These are phyloP conservation scores for Clausena lansium DNA, from an alignment of 345 rosid species.

Conservation along the genomic window DNA sequence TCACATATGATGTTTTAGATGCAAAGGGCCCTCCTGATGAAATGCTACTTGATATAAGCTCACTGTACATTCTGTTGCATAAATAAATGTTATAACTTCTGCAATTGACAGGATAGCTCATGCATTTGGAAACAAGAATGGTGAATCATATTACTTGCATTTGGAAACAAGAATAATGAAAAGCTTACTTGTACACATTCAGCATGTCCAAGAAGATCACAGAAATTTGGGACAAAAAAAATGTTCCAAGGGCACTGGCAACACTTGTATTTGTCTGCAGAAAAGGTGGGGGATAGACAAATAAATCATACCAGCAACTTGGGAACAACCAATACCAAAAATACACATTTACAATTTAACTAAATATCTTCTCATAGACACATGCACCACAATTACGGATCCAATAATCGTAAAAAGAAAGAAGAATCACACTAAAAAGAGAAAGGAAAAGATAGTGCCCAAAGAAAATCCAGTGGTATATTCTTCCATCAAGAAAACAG, in stretches of 20 bases:
- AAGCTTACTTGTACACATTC: constrained; percentile 84
- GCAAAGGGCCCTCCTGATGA: constrained; percentile 92
- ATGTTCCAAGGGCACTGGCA: constrained; percentile 90
- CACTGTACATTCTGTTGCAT: constrained; percentile 95
- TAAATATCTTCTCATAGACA: not conserved
- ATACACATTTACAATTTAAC: not conserved
- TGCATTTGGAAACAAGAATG: not conserved
- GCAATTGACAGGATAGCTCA: not conserved
- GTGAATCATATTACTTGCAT: constrained; percentile 1
- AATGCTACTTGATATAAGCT: constrained; percentile 92
- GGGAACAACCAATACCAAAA: not conserved
- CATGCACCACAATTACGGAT: not conserved
- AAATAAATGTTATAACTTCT: constrained; percentile 9
- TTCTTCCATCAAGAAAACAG: not conserved
- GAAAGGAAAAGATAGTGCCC: not conserved
- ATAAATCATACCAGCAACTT: constrained; percentile 1
- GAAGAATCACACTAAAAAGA: not conserved
- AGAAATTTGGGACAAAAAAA: constrained; percentile 83
- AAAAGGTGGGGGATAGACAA: not conserved
- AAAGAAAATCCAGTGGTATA: not conserved
- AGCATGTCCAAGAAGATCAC: constrained; percentile 96
- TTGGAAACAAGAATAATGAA: not conserved
- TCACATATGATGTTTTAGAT: constrained; percentile 86
- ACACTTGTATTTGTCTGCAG: constrained; percentile 98
- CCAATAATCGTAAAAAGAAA: not conserved